phyloP scores from a whole-genome alignment of 371 early-diverging fungal species.

The Mucor saturninus region DNA sequence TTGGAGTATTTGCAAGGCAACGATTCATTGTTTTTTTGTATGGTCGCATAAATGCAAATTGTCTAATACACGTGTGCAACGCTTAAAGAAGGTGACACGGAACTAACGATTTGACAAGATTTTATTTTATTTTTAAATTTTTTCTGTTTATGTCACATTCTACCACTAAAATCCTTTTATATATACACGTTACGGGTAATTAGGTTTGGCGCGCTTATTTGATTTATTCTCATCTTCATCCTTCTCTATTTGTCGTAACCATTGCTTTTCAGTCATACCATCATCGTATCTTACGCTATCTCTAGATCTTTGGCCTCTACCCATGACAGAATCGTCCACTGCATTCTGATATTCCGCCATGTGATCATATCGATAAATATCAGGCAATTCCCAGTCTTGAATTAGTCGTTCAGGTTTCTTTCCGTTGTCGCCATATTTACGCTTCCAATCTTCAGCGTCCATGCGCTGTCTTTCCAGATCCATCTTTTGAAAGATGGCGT shows the following conservation, averaged over 20 bases:
- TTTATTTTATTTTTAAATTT: background rate
- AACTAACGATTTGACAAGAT: background rate
- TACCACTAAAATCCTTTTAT: conserved; percentile 5
- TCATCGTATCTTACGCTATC: conserved; percentile 86
- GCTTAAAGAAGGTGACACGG: background rate
- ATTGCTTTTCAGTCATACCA: conserved; percentile 94
- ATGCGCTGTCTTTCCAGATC: conserved; percentile 53
- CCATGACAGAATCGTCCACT: conserved; percentile 52
- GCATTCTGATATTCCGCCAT: conserved; percentile 22
- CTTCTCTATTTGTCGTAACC: conserved; percentile 50
- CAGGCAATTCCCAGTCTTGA: conserved; percentile 87
- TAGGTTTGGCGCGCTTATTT: conserved; percentile 16
- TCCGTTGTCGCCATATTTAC: conserved; percentile 46
- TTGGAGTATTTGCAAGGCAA: conserved; percentile 7
- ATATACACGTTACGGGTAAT: conserved; percentile 6
- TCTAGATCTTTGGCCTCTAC: conserved; percentile 75
- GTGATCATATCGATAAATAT: conserved; percentile 70
- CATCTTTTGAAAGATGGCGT: conserved; percentile 47
- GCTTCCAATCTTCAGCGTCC: conserved; percentile 46
- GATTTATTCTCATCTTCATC: conserved; percentile 12
- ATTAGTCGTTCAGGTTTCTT: conserved; percentile 78
- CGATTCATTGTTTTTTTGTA: background rate
- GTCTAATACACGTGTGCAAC: background rate
- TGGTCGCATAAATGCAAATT: background rate
- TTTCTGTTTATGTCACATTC: conserved; percentile 7